Evolutionary conservation across 768 basidiomycete species (phyloP), one percentile per base, ranked within the genome.

Genomic region (Mycena capillaripes): DNA sequence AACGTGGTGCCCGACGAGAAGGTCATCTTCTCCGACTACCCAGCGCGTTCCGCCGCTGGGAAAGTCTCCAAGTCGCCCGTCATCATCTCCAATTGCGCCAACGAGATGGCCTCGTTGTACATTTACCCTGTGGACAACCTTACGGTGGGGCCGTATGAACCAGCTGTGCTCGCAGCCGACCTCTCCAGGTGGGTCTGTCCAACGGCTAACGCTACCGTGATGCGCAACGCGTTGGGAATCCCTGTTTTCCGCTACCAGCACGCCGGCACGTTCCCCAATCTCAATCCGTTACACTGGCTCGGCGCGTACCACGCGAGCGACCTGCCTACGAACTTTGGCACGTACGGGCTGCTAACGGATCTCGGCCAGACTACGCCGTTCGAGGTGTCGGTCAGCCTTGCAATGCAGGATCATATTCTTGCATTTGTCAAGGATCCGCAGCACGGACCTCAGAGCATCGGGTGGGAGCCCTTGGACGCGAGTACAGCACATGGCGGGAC

Each of bases 271-370:
- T 74, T 56, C 19, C 52, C 56, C 19, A 67, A 74, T 21, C 69
- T 70, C 23, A 56, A 59, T 17, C 64, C 64, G 19, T 29, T 66
- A 2, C 29, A 34, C 3, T 70, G 69, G 72, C 46, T 70, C 23
- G 70, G 78, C 9, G 73, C 75, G 1, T 75, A 76, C 44, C 76
- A 77, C 44, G 71, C 67, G 0, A 63, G 67, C 23, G 58, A 76
- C 40, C 69, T 80, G 27, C 76, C 75, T 2, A 68, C 65, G 21
- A 65, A 69, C 58, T 79, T 78, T 58, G 77, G 78, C 11, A 72
- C 77, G 32, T 78, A 74, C 40, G 72, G 72, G 4, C 68, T 70
- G 19, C 40, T 70, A 14, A 57, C 69, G 2, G 48, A 58, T 12
- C 57, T 70, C 25, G 44, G 44, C 17, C 40, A 10, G 12, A 38